Conservation (phyloP, 2,329 filamentous ascomycete genomes). For the Fusarium sp. region DNA sequence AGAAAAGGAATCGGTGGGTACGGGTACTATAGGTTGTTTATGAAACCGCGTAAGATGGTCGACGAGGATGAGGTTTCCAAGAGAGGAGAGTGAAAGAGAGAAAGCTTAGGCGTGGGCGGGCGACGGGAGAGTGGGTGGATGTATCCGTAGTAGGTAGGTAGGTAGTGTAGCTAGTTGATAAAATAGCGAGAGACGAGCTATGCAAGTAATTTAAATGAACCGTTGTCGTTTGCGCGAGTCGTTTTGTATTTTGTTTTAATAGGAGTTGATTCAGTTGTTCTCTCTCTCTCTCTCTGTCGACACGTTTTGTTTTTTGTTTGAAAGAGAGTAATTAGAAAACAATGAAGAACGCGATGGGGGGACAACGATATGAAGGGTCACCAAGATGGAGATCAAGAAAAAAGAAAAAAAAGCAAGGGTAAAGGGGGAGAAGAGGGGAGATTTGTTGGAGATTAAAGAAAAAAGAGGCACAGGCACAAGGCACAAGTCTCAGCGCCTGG, state of each 20-base stretch:
- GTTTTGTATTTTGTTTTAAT: not conserved
- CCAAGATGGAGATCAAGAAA: conserved; percentile 4
- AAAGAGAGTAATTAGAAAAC: not conserved
- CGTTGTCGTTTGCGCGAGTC: not conserved
- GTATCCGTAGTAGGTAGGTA: not conserved
- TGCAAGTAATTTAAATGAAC: conserved; percentile 20
- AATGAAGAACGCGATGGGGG: not conserved
- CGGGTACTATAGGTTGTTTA: conserved; percentile 25
- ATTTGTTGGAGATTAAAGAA: conserved; percentile 34
- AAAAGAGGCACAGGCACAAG: conserved; percentile 21
- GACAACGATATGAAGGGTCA: conserved; percentile 1
- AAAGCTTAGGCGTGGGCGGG: conserved; percentile 5
- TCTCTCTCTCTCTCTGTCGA: too few relatives aligned
- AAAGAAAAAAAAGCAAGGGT: not conserved
- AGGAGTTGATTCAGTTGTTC: too few relatives aligned
- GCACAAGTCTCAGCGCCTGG: conserved; percentile 30
- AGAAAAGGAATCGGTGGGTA: conserved; percentile 12
- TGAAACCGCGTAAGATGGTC: conserved; percentile 28
- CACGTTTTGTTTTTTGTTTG: not conserved
- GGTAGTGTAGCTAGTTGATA: conserved; percentile 17
- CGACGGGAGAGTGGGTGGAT: conserved; percentile 23
- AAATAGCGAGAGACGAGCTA: conserved; percentile 12
- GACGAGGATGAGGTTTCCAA: not conserved
- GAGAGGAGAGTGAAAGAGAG: conserved; percentile 11
- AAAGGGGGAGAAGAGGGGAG: conserved; percentile 16